Conservation (phyloP, 805 yeast species). For the Candida corydali region DNA sequence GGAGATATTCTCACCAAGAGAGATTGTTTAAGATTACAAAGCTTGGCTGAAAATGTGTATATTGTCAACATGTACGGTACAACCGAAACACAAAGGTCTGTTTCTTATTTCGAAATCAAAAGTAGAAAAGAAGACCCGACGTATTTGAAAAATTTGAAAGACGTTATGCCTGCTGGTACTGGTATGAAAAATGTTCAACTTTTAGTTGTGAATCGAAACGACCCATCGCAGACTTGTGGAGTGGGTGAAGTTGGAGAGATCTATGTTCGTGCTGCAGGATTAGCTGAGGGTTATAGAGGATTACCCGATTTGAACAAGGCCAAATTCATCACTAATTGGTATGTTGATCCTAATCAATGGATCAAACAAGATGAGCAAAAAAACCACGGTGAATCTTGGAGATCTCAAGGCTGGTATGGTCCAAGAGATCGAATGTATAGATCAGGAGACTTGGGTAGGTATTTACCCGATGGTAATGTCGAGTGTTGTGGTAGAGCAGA, state of each 20-base stretch:
- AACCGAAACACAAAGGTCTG: constrained; percentile 98
- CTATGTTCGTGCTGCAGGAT: constrained; percentile 96
- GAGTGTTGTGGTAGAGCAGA: constrained; percentile 99
- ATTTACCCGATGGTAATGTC: constrained; percentile 94
- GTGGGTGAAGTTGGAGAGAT: constrained; percentile 99
- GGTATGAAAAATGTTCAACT: constrained; percentile 97
- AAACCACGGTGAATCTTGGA: constrained; percentile 49
- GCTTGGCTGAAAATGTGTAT: constrained; percentile 81
- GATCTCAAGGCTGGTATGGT: constrained; percentile 75
- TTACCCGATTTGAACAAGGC: constrained; percentile 83
- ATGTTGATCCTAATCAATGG: constrained; percentile 66
- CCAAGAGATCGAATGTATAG: constrained; percentile 95
- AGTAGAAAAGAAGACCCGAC: constrained; percentile 64
- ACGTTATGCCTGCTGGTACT: constrained; percentile 96
- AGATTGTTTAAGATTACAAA: constrained; percentile 90
- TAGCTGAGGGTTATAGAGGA: constrained; percentile 94
- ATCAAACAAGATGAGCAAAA: constrained; percentile 45
- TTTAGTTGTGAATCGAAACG: constrained; percentile 87
- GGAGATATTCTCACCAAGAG: constrained; percentile 97
- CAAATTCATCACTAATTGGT: constrained; percentile 92
- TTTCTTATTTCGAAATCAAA: constrained; percentile 86
- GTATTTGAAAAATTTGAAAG: constrained; percentile 81
- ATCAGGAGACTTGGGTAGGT: constrained; percentile 97
- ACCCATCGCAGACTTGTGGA: constrained; percentile 88
- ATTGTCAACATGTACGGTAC: constrained; percentile 99